Conservation (phyloP, 176 grass and related monocot species). For the Oropetium thomaeum region DNA sequence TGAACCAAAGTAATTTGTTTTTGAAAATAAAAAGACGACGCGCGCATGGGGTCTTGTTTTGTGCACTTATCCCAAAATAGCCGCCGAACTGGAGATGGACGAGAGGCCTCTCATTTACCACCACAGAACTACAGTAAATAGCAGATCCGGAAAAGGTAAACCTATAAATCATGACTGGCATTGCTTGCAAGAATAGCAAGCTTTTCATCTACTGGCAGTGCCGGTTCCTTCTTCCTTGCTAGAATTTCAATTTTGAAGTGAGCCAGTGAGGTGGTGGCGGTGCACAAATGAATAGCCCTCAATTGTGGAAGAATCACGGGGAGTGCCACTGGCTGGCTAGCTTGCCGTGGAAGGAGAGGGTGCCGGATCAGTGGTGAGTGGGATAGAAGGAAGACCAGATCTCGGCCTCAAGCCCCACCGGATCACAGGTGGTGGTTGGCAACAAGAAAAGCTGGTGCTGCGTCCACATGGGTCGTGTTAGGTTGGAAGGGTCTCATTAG, state of each 20-base stretch:
- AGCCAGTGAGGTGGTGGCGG: no score
- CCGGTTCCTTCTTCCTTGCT: not conserved
- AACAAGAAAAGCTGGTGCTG: conserved; percentile 30
- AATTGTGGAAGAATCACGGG: conserved; percentile 7
- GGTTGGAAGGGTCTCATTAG: conserved; percentile 22
- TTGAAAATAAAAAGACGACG: not conserved
- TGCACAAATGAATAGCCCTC: not conserved
- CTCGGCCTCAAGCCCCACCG: not conserved
- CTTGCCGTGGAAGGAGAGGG: conserved; percentile 10
- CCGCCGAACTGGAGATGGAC: not conserved
- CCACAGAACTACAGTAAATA: not conserved
- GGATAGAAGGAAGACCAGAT: conserved; percentile 23
- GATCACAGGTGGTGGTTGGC: conserved; percentile 35
- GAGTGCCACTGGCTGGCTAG: not conserved
- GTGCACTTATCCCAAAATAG: not conserved
- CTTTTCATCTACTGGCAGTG: not conserved
- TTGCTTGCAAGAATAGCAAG: not conserved
- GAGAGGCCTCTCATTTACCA: not conserved
- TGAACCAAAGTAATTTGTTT: not conserved
- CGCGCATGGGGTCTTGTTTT: not conserved
- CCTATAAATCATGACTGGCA: not conserved
- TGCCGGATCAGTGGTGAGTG: not conserved
- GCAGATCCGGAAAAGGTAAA: not conserved
- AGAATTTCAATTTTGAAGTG: not conserved
- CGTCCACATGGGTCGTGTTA: conserved; percentile 37